A percentile compares a stretch with the other conserved stretches of the same genome.
These are phyloP conservation scores for Phalaenopsis aphrodite DNA, from an alignment of 106 monocot species.

Conservation along the genomic window DNA sequence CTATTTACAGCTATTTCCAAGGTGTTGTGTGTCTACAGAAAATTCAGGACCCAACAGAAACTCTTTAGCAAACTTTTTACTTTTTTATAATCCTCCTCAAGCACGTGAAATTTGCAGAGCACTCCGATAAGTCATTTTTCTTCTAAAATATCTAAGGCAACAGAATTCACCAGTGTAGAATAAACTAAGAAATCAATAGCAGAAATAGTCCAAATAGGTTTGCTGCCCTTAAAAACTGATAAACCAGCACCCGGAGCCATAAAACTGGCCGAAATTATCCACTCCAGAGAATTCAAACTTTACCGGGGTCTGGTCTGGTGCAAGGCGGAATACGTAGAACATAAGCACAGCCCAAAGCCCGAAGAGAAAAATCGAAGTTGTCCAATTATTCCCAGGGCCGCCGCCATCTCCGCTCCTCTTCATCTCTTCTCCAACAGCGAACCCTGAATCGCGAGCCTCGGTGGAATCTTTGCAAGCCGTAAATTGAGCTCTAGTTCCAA, in stretches of 20 bases:
- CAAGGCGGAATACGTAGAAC: slow-evolving; percentile 69
- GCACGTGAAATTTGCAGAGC: neutral
- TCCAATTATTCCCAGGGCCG: slow-evolving; percentile 47
- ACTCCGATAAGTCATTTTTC: neutral
- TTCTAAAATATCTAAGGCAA: neutral
- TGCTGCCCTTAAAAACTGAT: neutral
- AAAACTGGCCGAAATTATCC: neutral
- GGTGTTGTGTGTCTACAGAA: no score
- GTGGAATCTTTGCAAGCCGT: neutral
- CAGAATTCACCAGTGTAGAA: neutral
- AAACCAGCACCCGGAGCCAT: neutral
- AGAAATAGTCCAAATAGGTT: neutral
- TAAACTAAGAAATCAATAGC: neutral
- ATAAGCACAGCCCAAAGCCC: slow-evolving; percentile 83
- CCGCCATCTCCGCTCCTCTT: slow-evolving; percentile 7
- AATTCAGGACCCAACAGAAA: no score
- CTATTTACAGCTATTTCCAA: no score
- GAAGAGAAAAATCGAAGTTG: slow-evolving; percentile 70
- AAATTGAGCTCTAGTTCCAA: neutral
- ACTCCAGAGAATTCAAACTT: neutral
- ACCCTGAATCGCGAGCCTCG: neutral
- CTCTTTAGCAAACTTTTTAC: no score
- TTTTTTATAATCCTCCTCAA: neutral
- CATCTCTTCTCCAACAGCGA: slow-evolving; percentile 5
- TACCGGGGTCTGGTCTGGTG: slow-evolving; percentile 93